Conservation (phyloP, 164 flowering plant species). For the Warburgia ugandensis region DNA sequence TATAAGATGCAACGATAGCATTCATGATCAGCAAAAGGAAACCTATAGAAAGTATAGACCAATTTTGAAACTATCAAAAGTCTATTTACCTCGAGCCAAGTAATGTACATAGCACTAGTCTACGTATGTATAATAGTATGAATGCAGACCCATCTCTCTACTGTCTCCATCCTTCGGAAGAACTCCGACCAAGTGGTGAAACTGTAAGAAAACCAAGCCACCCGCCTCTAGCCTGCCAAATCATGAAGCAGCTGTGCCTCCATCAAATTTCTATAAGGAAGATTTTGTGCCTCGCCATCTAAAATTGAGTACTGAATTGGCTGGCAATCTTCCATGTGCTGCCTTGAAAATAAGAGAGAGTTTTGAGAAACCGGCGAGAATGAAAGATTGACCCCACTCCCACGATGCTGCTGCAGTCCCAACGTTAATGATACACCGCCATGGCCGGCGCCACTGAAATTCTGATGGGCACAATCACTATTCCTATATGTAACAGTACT, state of each 20-base stretch:
- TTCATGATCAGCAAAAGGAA: too few relatives aligned
- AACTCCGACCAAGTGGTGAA: too few relatives aligned
- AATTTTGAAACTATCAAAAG: too few relatives aligned
- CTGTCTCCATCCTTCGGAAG: too few relatives aligned
- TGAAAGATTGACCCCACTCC: conserved; percentile 44
- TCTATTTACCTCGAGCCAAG: too few relatives aligned
- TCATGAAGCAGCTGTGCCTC: conserved; percentile 88
- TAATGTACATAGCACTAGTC: too few relatives aligned
- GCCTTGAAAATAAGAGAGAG: conserved; percentile 51
- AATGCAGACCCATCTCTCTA: too few relatives aligned
- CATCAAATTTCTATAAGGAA: conserved; percentile 75
- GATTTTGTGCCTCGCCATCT: conserved; percentile 58
- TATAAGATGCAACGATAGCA: too few relatives aligned
- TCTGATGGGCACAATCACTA: conserved; percentile 20
- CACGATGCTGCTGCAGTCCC: conserved; percentile 80
- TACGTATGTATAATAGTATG: too few relatives aligned
- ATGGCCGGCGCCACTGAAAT: conserved; percentile 25
- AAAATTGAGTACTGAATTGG: conserved; percentile 57
- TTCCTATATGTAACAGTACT: conserved; percentile 17
- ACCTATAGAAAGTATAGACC: too few relatives aligned
- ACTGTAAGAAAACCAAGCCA: too few relatives aligned
- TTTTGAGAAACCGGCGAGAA: conserved; percentile 46
- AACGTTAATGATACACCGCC: conserved; percentile 71
- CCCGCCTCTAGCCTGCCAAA: conserved; percentile 41
- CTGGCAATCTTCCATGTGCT: conserved; percentile 53